Evolutionary conservation across 805 yeast species (phyloP), one percentile per base, ranked within the genome.

Genomic region (Torulaspora microellipsoides): DNA sequence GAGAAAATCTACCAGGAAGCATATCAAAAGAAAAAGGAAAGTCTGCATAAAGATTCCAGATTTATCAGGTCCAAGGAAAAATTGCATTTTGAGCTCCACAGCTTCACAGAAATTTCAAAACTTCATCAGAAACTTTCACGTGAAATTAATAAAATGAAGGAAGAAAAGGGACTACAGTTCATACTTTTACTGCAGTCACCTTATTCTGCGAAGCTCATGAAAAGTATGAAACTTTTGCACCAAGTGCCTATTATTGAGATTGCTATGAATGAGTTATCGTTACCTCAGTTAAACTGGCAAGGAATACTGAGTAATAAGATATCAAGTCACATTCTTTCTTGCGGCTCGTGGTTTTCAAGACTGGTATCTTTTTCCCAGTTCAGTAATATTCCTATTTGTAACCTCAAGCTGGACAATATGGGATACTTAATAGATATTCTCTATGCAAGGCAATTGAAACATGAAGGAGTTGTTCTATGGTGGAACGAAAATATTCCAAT

Each of bases 231-330:
- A 23, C 64, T 78, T 1, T 54, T 81, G 3, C 46, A 67, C 7
- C 80, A 76, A 15, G 72, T 83, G 52, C 95, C 95, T 3, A 70
- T 78, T 1, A 66, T 89, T 30, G 73, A 73, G 44, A 75, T 85
- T 76, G 69, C 73, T 14, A 70, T 78, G 15, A 72, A 78, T 35
- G 85, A 81, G 51, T 57, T 78, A 14, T 67, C 78, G 1, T 62
- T 85, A 27, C 89, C 91, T 9, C 82, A 90, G 4, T 66, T 90
- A 40, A 83, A 89, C 3, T 89, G 96, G 96, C 93, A 87, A 59
- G 62, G 77, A 1, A 68, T 78, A 11, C 72, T 87, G 7, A 68
- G 81, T 42, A 81, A 80, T 49, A 69, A 87, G 49, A 68, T 87
- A 3, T 71, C 82, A 33, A 82, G 81, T 53, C 89, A 85, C 51